Evolutionary conservation across 257 asterid genomes (phyloP).

Genomic region (Gentiana dahurica): DNA sequence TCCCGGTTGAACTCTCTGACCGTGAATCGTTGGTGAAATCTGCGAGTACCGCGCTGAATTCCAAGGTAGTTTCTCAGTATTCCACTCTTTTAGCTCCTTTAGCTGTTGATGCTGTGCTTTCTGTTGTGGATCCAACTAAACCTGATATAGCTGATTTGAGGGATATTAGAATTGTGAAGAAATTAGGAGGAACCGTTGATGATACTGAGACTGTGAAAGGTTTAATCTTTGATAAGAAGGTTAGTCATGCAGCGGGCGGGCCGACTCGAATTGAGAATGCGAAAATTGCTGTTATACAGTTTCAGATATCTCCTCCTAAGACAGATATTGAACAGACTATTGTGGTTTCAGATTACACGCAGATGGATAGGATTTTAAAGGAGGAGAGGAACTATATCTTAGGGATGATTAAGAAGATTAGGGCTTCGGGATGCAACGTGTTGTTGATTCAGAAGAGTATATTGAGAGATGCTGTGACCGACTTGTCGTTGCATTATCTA

Average conservation of each 20-base stretch:
- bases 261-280: constrained; percentile 81
- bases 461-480: constrained; percentile 95
- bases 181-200: constrained; percentile 89
- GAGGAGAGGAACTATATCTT: constrained; percentile 93
- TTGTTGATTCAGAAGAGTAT: constrained; percentile 97
- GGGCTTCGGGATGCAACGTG: constrained; percentile 86
- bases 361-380: constrained; percentile 97
- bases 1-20: constrained; percentile 74
- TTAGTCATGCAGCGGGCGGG: constrained; percentile 95
- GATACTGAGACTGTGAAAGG: constrained; percentile 83
- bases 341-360: constrained; percentile 93
- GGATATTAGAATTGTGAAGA: constrained; percentile 89
- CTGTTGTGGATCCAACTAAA: constrained; percentile 82
- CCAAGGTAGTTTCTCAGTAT: constrained; percentile 94
- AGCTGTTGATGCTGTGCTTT: constrained; percentile 92
- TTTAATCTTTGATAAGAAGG: constrained; percentile 92
- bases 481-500: constrained; percentile 83
- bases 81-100: constrained; percentile 92
- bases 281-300: constrained; percentile 87
- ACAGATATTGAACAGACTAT: constrained; percentile 97
- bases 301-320: constrained; percentile 95
- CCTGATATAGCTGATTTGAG: constrained; percentile 89
- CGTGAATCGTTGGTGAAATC: constrained; percentile 69
- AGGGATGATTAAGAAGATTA: constrained; percentile 95
- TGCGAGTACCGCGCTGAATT: constrained; percentile 67